phyloP scores from a whole-genome alignment of 805 yeast genomes.

The Nakazawaea anatomiae region DNA sequence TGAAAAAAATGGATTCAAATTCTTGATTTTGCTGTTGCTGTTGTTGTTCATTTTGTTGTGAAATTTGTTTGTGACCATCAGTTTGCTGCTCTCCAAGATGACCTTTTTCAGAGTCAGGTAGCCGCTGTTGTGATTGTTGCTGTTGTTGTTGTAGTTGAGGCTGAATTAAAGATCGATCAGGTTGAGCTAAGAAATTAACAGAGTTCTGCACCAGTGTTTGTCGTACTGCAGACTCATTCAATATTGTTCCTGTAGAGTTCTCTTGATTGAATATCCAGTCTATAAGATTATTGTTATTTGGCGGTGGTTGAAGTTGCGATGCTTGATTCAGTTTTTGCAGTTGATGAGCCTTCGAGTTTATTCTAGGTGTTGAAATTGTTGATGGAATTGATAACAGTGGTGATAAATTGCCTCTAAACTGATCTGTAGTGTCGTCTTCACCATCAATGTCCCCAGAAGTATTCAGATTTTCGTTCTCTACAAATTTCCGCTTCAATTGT shows the following conservation, averaged over 20 bases:
- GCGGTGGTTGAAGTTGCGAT: background rate
- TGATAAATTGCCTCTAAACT: background rate
- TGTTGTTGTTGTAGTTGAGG: background rate
- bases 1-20: background rate
- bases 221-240: background rate
- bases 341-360: background rate
- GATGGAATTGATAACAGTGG: background rate
- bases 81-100: too few relatives aligned
- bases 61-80: too few relatives aligned
- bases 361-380: background rate
- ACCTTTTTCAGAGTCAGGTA: too few relatives aligned
- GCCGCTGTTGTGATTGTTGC: background rate
- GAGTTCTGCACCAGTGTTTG: background rate
- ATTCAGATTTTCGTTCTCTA: background rate
- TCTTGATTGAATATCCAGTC: slow-evolving; percentile 8
- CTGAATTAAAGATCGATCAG: background rate
- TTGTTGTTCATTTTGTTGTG: background rate
- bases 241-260: background rate
- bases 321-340: background rate
- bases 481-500: background rate
- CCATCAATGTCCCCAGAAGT: too few relatives aligned
- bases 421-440: too few relatives aligned
- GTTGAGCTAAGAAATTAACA: background rate
- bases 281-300: slow-evolving; percentile 2
- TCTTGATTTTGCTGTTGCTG: background rate